Evolutionary conservation across 441 rosid genomes (phyloP).

Genomic region (Viola pubescens): DNA sequence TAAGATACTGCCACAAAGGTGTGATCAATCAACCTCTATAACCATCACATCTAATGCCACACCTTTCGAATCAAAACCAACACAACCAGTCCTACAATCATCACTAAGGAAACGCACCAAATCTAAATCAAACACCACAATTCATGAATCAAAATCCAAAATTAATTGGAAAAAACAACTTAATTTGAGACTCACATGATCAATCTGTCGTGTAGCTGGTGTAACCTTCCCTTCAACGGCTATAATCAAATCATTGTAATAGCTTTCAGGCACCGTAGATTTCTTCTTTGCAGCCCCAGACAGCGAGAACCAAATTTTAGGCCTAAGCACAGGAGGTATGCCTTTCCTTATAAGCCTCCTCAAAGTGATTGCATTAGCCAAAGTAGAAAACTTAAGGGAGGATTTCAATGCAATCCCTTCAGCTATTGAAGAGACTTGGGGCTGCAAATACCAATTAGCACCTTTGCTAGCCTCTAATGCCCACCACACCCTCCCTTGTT

Average conservation of each 20-base stretch:
- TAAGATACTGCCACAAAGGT: background rate
- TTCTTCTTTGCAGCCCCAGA: slow-evolving; percentile 99
- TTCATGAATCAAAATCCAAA: slow-evolving; percentile 1
- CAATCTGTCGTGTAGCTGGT: slow-evolving; percentile 86
- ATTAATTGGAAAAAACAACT: slow-evolving; percentile 1
- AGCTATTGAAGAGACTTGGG: slow-evolving; percentile 45
- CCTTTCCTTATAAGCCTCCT: slow-evolving; percentile 90
- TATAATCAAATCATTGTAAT: slow-evolving; percentile 70
- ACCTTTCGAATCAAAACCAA: background rate
- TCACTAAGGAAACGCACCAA: background rate
- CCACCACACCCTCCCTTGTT: slow-evolving; percentile 98
- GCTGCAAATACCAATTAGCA: slow-evolving; percentile 94
- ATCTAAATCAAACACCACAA: background rate
- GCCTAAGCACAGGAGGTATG: slow-evolving; percentile 88
- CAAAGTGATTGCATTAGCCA: slow-evolving; percentile 77
- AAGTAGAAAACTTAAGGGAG: slow-evolving; percentile 64
- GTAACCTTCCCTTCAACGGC: slow-evolving; percentile 94
- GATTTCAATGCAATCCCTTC: slow-evolving; percentile 77
- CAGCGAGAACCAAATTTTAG: slow-evolving; percentile 94
- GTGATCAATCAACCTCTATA: background rate
- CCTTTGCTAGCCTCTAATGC: slow-evolving; percentile 96
- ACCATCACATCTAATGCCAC: slow-evolving; percentile 1
- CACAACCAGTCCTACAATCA: background rate
- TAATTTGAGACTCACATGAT: slow-evolving; percentile 61
- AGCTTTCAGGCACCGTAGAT: slow-evolving; percentile 93